phyloP scores from a whole-genome alignment of 2,329 filamentous ascomycete genomes.

The Aspergillus luchuensis region DNA sequence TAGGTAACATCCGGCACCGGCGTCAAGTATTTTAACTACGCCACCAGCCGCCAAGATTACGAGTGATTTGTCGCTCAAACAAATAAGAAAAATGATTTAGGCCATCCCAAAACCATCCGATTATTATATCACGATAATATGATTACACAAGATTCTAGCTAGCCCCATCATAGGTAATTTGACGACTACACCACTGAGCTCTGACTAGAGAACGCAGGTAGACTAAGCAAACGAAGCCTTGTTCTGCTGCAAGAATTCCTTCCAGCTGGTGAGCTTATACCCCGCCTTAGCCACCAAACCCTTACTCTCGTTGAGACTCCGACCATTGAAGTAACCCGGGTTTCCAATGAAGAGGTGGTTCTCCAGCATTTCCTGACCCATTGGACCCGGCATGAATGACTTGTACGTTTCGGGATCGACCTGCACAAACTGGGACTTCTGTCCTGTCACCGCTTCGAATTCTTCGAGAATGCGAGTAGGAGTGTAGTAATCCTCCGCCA shows the following conservation, averaged over 20 bases:
- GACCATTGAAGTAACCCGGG: constrained; percentile 52
- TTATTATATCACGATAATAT: too few species aligned
- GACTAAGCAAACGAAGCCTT: background rate
- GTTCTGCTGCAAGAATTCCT: constrained; percentile 14
- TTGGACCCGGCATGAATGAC: constrained; percentile 20
- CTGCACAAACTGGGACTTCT: constrained; percentile 32
- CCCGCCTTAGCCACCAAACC: constrained; percentile 5
- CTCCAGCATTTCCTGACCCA: constrained; percentile 53
- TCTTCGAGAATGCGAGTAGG: constrained; percentile 43
- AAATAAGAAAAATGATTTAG: too few species aligned
- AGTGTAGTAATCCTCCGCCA: constrained; percentile 45
- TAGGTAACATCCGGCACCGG: too few species aligned
- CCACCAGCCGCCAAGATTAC: too few species aligned
- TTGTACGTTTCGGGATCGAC: constrained; percentile 30
- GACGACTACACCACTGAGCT: too few species aligned
- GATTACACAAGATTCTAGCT: too few species aligned
- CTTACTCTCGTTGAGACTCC: constrained; percentile 5
- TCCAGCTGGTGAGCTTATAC: constrained; percentile 13
- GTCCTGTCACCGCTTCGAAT: constrained; percentile 45
- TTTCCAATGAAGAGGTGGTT: constrained; percentile 56
- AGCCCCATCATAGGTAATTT: too few species aligned
- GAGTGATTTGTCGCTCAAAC: too few species aligned
- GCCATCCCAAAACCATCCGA: too few species aligned
- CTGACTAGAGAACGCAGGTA: too few species aligned
- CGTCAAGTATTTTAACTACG: too few species aligned